Percentiles rank a stretch among this genome's conserved stretches.
Evolutionary conservation across 495 filamentous ascomycete genomes (phyloP).

Genomic region (Xanthoparmelia taractica): DNA sequence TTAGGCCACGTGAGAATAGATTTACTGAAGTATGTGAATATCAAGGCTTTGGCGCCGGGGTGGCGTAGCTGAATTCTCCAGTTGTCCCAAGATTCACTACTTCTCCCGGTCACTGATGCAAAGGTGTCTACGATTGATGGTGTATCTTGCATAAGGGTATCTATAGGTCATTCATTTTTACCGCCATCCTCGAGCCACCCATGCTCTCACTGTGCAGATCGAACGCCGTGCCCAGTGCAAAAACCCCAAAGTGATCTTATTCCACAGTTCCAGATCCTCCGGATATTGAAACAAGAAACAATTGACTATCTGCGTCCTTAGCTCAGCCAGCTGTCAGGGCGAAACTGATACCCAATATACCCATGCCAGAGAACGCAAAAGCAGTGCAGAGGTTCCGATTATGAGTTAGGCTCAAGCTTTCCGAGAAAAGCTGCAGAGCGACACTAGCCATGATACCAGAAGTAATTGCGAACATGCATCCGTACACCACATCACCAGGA

Average conservation of each 20-base stretch:
- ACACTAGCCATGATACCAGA: slow-evolving; percentile 94
- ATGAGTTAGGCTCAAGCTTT: slow-evolving; percentile 76
- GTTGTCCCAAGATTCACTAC: not conserved
- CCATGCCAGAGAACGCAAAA: slow-evolving; percentile 88
- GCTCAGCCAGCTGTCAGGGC: slow-evolving; percentile 58
- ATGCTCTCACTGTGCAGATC: not conserved
- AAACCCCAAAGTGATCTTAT: not conserved
- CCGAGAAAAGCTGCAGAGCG: slow-evolving; percentile 78
- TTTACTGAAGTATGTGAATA: not conserved
- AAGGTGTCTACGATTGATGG: not conserved
- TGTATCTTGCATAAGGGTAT: slow-evolving; percentile 2
- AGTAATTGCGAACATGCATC: slow-evolving; percentile 79
- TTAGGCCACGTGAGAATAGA: not conserved
- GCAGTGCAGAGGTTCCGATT: slow-evolving; percentile 68
- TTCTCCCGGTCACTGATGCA: not conserved
- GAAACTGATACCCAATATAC: slow-evolving; percentile 74
- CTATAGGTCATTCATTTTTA: not conserved
- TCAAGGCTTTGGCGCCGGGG: no score
- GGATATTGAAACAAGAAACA: not conserved
- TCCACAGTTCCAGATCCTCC: not conserved
- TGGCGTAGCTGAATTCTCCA: not conserved
- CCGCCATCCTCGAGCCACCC: not conserved
- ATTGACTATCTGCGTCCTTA: not conserved
- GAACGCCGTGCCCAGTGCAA: not conserved
- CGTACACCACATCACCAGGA: slow-evolving; percentile 60